A percentile compares a stretch with the other conserved stretches of the same genome.
These are phyloP conservation scores for Camelina hispida DNA, from an alignment of 345 rosid species.

Conservation along the genomic window DNA sequence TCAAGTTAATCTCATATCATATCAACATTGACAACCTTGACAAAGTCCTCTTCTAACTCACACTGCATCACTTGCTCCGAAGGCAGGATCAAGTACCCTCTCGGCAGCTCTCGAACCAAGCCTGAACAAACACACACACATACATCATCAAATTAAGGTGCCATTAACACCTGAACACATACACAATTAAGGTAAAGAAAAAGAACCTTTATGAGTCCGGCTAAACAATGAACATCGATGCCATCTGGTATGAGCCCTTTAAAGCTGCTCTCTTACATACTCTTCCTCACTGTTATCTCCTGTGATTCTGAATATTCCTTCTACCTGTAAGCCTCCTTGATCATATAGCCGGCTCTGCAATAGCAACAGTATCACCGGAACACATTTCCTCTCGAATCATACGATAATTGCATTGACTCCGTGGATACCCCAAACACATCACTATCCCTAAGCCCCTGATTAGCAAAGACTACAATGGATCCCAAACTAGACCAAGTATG, in stretches of 20 bases:
- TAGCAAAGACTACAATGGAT: no score
- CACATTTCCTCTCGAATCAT: conserved; percentile 86
- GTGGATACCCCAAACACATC: conserved; percentile 99
- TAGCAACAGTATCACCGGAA: conserved; percentile 84
- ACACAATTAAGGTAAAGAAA: no score
- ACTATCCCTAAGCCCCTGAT: no score
- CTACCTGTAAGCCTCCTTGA: conserved; percentile 89
- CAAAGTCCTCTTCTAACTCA: conserved; percentile 87
- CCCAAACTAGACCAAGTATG: no score
- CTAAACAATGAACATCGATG: no score
- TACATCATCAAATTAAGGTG: no score
- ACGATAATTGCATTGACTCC: conserved; percentile 95
- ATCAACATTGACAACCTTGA: conserved; percentile 56
- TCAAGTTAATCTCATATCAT: conserved; percentile 20
- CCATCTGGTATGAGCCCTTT: conserved; percentile 76
- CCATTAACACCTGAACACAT: no score
- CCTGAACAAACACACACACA: no score
- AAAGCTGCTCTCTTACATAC: conserved; percentile 48
- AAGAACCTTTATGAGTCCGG: no score
- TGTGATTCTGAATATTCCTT: conserved; percentile 93
- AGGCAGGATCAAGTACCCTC: no score
- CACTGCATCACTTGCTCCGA: no score
- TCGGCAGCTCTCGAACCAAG: no score
- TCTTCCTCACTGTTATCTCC: conserved; percentile 41
- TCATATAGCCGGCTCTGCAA: conserved; percentile 87